Conservation (phyloP, 257 asterid genomes). For the Ophiorrhiza pumila region DNA sequence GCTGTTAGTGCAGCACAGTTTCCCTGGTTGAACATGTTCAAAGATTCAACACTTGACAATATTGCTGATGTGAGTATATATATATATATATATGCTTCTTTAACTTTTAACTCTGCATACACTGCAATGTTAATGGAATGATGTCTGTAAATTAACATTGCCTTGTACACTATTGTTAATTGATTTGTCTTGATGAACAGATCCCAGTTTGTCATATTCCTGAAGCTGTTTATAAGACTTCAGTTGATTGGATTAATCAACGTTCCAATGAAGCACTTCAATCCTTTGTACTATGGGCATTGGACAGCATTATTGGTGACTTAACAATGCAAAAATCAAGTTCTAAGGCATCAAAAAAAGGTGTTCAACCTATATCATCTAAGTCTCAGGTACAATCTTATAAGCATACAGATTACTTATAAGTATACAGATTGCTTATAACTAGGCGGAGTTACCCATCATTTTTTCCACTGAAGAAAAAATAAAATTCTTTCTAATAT, state of each 20-base stretch:
- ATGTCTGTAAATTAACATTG: too few relatives aligned
- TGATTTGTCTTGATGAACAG: constrained; percentile 34
- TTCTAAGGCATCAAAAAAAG: constrained; percentile 65
- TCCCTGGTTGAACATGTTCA: constrained; percentile 84
- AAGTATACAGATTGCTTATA: too few relatives aligned
- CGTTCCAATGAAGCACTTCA: constrained; percentile 64
- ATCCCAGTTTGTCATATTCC: constrained; percentile 67
- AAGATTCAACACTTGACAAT: constrained; percentile 69
- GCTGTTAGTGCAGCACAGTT: constrained; percentile 67
- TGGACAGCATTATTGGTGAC: constrained; percentile 69
- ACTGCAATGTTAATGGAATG: too few relatives aligned
- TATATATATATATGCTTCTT: neutral
- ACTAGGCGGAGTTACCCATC: too few relatives aligned
- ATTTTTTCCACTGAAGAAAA: too few relatives aligned
- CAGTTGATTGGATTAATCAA: constrained; percentile 81
- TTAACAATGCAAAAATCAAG: constrained; percentile 50
- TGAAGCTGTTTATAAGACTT: constrained; percentile 65
- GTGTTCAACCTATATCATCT: constrained; percentile 54
- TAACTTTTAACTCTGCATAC: neutral
- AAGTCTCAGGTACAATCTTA: constrained; percentile 68
- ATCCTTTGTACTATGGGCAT: constrained; percentile 65
- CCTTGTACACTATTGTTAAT: neutral
- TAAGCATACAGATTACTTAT: too few relatives aligned
- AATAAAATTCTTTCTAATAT: too few relatives aligned
- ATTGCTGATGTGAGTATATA: constrained; percentile 62